Conservation (phyloP, 2,329 filamentous ascomycete species). For the Zasmidium angulare region DNA sequence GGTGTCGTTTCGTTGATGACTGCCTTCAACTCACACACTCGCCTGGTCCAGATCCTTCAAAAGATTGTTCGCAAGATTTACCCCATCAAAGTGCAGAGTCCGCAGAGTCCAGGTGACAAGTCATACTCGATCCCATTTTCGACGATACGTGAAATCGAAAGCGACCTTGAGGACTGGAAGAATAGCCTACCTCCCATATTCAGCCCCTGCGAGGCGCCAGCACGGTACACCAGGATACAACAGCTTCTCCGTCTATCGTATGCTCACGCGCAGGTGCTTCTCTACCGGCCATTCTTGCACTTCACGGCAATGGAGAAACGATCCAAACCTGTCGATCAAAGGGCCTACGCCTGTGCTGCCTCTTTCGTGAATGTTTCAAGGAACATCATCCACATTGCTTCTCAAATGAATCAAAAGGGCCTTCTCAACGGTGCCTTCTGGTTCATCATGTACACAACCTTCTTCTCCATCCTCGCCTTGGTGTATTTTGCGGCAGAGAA, state of each 20-base stretch:
- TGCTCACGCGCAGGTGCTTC: slow-evolving; percentile 77
- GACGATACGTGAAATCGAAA: slow-evolving; percentile 64
- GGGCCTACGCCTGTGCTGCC: slow-evolving; percentile 73
- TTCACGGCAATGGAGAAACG: slow-evolving; percentile 66
- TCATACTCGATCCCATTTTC: slow-evolving; percentile 64
- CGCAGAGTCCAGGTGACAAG: slow-evolving; percentile 45
- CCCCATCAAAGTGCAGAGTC: slow-evolving; percentile 55
- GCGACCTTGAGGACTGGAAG: slow-evolving; percentile 63
- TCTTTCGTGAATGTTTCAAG: slow-evolving; percentile 66
- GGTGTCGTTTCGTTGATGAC: slow-evolving; percentile 58
- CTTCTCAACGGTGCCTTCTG: slow-evolving; percentile 80
- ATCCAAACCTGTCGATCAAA: slow-evolving; percentile 63
- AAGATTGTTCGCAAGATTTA: slow-evolving; percentile 66
- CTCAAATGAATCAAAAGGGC: slow-evolving; percentile 72
- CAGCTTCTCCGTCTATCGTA: slow-evolving; percentile 78
- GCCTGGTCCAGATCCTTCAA: slow-evolving; percentile 56
- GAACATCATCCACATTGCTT: slow-evolving; percentile 77
- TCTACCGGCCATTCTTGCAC: slow-evolving; percentile 81
- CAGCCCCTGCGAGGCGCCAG: slow-evolving; percentile 77
- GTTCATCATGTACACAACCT: slow-evolving; percentile 83
- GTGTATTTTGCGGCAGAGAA: slow-evolving; percentile 81
- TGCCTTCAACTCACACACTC: slow-evolving; percentile 61
- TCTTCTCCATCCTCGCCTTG: slow-evolving; percentile 76
- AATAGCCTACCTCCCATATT: slow-evolving; percentile 70
- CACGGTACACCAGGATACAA: slow-evolving; percentile 63